Percentiles rank a stretch among this genome's conserved stretches.
These are phyloP conservation scores for Taxawa tesnikishii DNA, from an alignment of 2,329 filamentous ascomycete species.

Conservation along the genomic window DNA sequence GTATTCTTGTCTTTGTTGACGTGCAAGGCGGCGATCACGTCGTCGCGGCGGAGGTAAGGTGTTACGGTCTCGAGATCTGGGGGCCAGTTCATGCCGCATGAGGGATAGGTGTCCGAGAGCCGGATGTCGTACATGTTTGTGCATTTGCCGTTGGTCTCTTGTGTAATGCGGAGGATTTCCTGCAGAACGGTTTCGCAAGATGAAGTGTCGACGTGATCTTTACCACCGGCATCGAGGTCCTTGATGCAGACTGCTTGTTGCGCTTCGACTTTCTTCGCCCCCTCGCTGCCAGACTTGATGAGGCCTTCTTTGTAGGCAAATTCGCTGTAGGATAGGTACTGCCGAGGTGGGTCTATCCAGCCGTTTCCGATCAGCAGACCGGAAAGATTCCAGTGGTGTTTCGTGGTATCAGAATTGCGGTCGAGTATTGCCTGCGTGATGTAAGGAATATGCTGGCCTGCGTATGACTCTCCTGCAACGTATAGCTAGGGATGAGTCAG, in stretches of 20 bases:
- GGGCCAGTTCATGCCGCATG: constrained; percentile 97
- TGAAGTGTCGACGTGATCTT: constrained; percentile 51
- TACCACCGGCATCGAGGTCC: constrained; percentile 44
- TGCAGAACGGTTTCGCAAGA: constrained; percentile 69
- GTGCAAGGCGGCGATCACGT: constrained; percentile 71
- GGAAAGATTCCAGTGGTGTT: constrained; percentile 59
- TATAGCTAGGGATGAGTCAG: constrained; percentile 54
- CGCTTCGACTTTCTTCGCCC: constrained; percentile 53
- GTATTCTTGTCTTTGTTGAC: constrained; percentile 69
- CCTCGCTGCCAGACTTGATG: constrained; percentile 52
- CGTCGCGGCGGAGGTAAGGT: constrained; percentile 71
- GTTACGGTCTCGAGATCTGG: constrained; percentile 67
- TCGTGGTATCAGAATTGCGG: constrained; percentile 53
- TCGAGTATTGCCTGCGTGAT: constrained; percentile 79
- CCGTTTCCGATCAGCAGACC: constrained; percentile 93
- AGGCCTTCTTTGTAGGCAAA: constrained; percentile 70
- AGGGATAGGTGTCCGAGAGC: constrained; percentile 63
- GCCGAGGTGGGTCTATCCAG: constrained; percentile 84
- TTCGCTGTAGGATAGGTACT: constrained; percentile 77
- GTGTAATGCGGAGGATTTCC: constrained; percentile 55
- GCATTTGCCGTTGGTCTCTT: constrained; percentile 47
- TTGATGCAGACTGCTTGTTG: constrained; percentile 57
- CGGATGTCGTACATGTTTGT: constrained; percentile 97
- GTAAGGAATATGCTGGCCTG: constrained; percentile 69
- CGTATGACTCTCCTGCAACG: constrained; percentile 90